Evolutionary conservation across 176 grass and related monocot species (phyloP), one percentile per base, ranked within the genome.

Genomic region (sorghum (Sorghum bicolor)): DNA sequence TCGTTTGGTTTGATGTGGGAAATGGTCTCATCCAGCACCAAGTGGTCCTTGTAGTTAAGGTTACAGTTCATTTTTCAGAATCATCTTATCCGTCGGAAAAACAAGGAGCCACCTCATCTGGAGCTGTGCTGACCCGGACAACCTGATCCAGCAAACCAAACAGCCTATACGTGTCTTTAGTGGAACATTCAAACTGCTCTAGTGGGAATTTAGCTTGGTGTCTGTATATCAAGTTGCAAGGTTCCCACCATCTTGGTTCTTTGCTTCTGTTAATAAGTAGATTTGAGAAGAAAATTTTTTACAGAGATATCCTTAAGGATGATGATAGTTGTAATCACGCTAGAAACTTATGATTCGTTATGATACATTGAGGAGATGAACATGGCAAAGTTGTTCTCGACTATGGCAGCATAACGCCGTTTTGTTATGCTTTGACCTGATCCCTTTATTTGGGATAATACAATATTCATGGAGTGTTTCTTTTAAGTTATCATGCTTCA

Each of bases 271-370:
- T 48, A 64, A 74, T 63, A 24, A 44, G 19, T 38, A 26, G 16
- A 70, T 53, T 52, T 55, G 11, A 11, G 57, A 80, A 65, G 32
- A 31, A 66, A 53, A 24, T 10, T 1, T 15, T 81, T 70, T 40
- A 26, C 4, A 25, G 17, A 50, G 30, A 13, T 30, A 50, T 67
- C 15, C 32, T 22, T 34, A 52, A 19, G 48, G 24, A 65, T 3
- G 53, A 31, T 43, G 25, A 9, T 80, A 80, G 47, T 66, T 88
- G 10, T 75, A 75, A 80, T 74, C 25, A 40, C 36, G 20, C 37
- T 68, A 62, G 28, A 60, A 58, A 62, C 17, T 70, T 13, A 22
- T 67, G 58, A 22, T n/a, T 55, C 11, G 39, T 39, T 33, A 76
- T 64, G 10, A 11, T 40, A 40, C 29, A 29, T 36, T 67, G 57